phyloP scores from a whole-genome alignment of 257 asterid species.

The Jasminum sambac region DNA sequence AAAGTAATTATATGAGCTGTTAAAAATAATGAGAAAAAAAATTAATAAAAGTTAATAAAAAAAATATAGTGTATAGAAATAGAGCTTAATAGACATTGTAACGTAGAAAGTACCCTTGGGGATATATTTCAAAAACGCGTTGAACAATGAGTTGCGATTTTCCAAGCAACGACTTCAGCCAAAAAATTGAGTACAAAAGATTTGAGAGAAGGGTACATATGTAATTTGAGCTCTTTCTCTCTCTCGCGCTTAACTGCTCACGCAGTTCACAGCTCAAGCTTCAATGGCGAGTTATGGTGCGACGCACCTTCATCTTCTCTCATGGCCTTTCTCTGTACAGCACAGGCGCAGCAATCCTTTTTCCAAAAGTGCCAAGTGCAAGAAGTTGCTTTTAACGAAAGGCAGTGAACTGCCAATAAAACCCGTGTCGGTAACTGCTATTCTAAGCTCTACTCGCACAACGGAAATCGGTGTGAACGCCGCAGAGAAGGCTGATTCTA shows the following conservation, averaged over 20 bases:
- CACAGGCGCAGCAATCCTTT: not conserved
- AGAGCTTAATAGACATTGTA: no score
- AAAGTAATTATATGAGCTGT: no score
- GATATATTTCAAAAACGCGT: no score
- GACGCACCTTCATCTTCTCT: constrained; percentile 33
- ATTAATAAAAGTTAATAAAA: no score
- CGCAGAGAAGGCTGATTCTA: constrained; percentile 20
- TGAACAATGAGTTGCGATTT: no score
- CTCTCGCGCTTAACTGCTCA: no score
- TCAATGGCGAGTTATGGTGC: constrained; percentile 54
- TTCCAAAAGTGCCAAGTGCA: not conserved
- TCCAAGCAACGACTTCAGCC: not conserved
- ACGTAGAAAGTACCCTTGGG: no score
- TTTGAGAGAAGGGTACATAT: not conserved
- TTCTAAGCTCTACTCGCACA: constrained; percentile 38
- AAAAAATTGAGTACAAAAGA: not conserved
- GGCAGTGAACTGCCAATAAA: constrained; percentile 12
- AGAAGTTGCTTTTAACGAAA: not conserved
- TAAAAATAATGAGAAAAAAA: no score
- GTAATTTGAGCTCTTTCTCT: not conserved
- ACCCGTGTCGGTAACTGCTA: constrained; percentile 38
- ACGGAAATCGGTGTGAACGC: constrained; percentile 25
- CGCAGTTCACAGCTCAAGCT: not conserved
- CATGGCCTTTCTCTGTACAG: constrained; percentile 32
- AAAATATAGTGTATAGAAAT: no score